Percentiles rank a stretch among this genome's conserved stretches.
These are phyloP conservation scores for Nicotiana sylvestris DNA, from an alignment of 257 asterid species.

Conservation along the genomic window DNA sequence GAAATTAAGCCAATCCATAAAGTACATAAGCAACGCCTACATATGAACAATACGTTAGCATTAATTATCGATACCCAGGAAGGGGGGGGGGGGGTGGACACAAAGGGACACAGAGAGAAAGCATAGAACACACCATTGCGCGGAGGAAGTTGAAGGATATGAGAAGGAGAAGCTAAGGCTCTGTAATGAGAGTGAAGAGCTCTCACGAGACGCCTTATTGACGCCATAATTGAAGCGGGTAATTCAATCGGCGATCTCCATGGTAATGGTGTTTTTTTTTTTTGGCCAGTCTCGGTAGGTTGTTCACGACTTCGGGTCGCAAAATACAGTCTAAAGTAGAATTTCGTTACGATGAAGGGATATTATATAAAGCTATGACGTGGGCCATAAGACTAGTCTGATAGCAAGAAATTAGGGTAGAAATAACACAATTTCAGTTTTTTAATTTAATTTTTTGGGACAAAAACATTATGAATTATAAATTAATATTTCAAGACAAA, in stretches of 20 bases:
- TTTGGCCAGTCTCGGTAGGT: no score
- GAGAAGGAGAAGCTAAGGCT: conserved; percentile 46
- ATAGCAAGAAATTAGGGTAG: no score
- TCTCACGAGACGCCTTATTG: conserved; percentile 46
- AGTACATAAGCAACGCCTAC: background rate
- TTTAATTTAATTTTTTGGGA: no score
- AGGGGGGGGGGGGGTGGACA: background rate
- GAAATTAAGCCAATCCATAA: background rate
- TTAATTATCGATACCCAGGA: background rate
- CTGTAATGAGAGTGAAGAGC: conserved; percentile 36
- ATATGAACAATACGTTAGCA: background rate
- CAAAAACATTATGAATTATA: no score
- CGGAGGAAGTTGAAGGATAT: conserved; percentile 23
- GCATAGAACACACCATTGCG: conserved; percentile 34
- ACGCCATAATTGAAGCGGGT: conserved; percentile 31
- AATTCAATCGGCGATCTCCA: background rate
- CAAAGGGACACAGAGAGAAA: background rate
- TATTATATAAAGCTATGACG: no score
- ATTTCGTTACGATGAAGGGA: no score
- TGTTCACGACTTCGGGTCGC: no score
- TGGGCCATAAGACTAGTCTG: no score
- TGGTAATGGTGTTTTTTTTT: no score
- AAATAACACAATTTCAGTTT: no score
- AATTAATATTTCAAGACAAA: no score
- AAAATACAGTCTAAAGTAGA: no score